Evolutionary conservation across 345 rosid genomes (phyloP), one percentile per base, ranked within the genome.

Genomic region (Citrus unshiu): DNA sequence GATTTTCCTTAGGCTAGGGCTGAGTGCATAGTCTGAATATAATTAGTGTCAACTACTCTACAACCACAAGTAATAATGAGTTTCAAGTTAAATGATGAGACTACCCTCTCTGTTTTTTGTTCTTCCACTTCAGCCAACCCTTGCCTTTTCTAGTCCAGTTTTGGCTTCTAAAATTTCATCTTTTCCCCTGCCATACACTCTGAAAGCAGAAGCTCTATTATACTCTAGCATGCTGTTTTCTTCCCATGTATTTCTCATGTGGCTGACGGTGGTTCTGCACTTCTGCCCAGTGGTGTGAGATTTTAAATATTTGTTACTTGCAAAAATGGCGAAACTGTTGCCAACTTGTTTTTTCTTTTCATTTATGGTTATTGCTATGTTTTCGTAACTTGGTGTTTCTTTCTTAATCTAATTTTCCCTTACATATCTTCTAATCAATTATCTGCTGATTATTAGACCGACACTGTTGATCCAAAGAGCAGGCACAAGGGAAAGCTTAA

Each of bases 401-500:
- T 12, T 64, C n/a, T 39, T 7, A 14, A 9, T 64, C n/a, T 8
- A 4, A 39, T 16, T 43, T 64, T 64, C 29, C 10, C 9, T 40
- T 27, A 16, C 27, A 22, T 80, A 3, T 73, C 35, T 73, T 72
- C 76, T 70, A 72, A 79, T 40, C 56, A 32, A 24, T 70, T 56
- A 13, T 9, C 73, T 19, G 73, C 6, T 72, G 77, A 62, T 70
- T 73, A 71, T 80, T 80, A 92, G 98, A 78, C 25, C 39, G 99
- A 94, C 88, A 91, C 98, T 51, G 98, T 96, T 68, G 99, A 96
- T 77, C 98, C 99, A 1, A 93, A 96, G 88, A 96, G 99, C 76
- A 87, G 99, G 90, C 98, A 96, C 90, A 92, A 90, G 93, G 99
- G 98, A 78, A 94, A 96, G 88, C 93, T 94, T 54, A 94, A 88